phyloP scores from a whole-genome alignment of 306 rosid genomes.

The Pachyrhizus erosus region DNA sequence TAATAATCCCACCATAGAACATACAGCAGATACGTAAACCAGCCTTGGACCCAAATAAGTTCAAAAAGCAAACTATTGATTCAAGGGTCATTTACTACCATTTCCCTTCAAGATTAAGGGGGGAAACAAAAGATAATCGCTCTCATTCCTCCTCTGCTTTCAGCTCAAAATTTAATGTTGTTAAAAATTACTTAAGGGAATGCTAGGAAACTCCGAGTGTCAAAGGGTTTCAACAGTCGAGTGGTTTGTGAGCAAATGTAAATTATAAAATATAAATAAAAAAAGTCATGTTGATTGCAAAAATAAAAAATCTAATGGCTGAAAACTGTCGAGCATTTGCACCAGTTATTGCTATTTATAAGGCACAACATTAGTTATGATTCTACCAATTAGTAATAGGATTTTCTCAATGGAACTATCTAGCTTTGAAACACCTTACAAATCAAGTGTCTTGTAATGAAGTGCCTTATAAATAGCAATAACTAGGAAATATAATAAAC shows the following conservation, averaged over 20 bases:
- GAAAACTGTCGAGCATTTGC: not conserved
- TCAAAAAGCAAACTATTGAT: not conserved
- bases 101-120: not conserved
- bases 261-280: not conserved
- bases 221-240: not conserved
- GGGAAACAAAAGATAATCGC: slow-evolving; percentile 1
- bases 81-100: slow-evolving; percentile 1
- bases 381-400: not conserved
- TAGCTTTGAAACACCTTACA: no score
- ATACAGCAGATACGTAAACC: slow-evolving; percentile 5
- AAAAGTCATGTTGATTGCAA: not conserved
- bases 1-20: slow-evolving; percentile 13
- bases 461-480: not conserved
- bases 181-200: not conserved
- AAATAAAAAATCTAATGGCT: not conserved
- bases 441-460: not conserved
- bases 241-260: not conserved
- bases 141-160: slow-evolving; percentile 2
- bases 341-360: not conserved
- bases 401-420: not conserved
- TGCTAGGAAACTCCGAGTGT: not conserved
- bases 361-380: not conserved
- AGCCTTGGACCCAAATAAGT: not conserved
- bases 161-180: not conserved
- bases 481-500: not conserved